phyloP scores from a whole-genome alignment of 75 land plant genomes.

The Cryptomeria japonica region DNA sequence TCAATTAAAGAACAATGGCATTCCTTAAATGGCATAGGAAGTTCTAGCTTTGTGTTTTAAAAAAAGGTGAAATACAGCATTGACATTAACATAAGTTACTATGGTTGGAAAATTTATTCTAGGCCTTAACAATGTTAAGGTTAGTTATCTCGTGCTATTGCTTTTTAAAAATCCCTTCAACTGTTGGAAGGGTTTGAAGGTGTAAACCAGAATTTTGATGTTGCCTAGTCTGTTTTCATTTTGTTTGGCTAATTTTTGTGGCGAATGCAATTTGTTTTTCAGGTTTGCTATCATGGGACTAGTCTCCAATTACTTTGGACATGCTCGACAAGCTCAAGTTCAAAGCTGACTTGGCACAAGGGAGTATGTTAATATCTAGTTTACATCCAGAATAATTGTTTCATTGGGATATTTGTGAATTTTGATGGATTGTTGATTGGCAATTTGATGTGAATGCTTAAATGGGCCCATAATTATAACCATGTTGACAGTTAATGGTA shows the following conservation, averaged over 20 bases:
- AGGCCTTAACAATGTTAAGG: neutral
- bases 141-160: neutral
- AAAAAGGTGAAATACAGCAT: neutral
- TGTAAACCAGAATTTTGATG: neutral
- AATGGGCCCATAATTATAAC: neutral
- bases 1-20: neutral
- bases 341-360: neutral
- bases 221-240: neutral
- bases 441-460: neutral
- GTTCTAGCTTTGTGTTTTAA: neutral
- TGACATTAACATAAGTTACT: neutral
- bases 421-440: neutral
- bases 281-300: slow-evolving; percentile 9
- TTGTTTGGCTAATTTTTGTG: neutral
- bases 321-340: slow-evolving; percentile 1
- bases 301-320: slow-evolving; percentile 8
- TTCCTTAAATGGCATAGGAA: neutral
- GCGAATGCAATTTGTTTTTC: neutral
- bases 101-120: neutral
- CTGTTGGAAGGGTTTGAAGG: neutral
- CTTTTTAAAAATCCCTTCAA: neutral
- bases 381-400: neutral
- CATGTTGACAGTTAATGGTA: neutral
- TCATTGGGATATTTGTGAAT: neutral
- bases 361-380: neutral